Evolutionary conservation across 139 green algal species (phyloP).

Genomic region (Closterium sp.): DNA sequence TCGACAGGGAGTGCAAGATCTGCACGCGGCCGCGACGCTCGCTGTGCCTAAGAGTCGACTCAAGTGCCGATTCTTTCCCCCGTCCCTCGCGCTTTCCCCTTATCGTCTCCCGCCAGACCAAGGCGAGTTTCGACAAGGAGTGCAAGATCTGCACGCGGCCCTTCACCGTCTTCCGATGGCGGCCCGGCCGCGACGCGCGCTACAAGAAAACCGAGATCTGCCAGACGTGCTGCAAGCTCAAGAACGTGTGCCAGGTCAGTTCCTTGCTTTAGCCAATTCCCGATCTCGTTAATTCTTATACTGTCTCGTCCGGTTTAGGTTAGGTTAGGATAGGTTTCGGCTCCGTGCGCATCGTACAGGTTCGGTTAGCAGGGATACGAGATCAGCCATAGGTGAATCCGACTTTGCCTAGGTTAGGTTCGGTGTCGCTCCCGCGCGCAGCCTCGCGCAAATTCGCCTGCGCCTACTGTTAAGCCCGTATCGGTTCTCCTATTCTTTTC

Average conservation of each 20-base stretch:
- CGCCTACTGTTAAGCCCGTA: no score
- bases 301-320: no score
- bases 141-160: conserved; percentile 59
- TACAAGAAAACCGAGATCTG: conserved; percentile 99
- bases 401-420: no score
- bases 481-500: no score
- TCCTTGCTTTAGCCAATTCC: conserved; percentile 29
- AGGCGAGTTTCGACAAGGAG: conserved; percentile 52
- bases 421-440: no score
- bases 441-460: no score
- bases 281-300: background rate
- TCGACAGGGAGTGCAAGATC: conserved; percentile 59
- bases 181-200: conserved; percentile 53
- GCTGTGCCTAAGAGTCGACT: background rate
- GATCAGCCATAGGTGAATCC: no score
- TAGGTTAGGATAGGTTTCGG: no score
- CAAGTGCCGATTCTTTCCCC: background rate
- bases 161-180: conserved; percentile 59
- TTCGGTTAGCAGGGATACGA: no score
- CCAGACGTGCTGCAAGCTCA: conserved; percentile 95
- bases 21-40: conserved; percentile 52
- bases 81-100: background rate
- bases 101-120: conserved; percentile 29
- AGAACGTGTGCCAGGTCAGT: conserved; percentile 93
- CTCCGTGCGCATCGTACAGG: no score